Conservation (phyloP, 2,329 filamentous ascomycete species). For the Diaporthe sp. region DNA sequence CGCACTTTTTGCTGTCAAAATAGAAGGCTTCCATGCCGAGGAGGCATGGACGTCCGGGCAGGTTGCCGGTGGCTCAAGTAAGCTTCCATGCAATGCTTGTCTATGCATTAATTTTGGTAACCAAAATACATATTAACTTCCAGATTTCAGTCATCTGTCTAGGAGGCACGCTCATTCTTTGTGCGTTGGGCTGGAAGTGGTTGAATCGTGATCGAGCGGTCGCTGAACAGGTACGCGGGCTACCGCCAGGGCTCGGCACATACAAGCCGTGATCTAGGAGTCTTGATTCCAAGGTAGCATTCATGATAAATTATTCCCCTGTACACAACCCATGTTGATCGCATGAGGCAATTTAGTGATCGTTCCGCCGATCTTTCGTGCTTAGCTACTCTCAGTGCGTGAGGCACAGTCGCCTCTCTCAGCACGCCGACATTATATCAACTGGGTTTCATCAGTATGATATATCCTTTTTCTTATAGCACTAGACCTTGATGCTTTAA, state of each 20-base stretch:
- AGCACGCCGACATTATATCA: no score
- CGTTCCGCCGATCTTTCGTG: no score
- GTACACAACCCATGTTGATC: no score
- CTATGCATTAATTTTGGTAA: background rate
- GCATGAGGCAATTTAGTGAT: no score
- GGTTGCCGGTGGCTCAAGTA: constrained; percentile 3
- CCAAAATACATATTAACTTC: background rate
- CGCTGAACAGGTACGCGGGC: background rate
- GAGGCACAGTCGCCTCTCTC: no score
- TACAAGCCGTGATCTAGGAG: no score
- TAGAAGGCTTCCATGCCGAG: constrained; percentile 1
- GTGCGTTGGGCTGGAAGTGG: constrained; percentile 8
- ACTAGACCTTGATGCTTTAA: no score
- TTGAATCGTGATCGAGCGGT: background rate
- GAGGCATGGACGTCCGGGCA: constrained; percentile 16
- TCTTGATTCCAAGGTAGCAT: no score
- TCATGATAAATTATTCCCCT: no score
- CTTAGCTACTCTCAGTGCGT: no score
- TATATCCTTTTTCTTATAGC: no score
- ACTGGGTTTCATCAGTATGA: no score
- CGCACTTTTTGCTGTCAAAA: constrained; percentile 9
- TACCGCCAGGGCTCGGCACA: background rate
- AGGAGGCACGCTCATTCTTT: background rate
- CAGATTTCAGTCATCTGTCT: background rate
- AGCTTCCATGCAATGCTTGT: background rate